phyloP scores from a whole-genome alignment of 306 rosid genomes.

The Psophocarpus tetragonolobus region DNA sequence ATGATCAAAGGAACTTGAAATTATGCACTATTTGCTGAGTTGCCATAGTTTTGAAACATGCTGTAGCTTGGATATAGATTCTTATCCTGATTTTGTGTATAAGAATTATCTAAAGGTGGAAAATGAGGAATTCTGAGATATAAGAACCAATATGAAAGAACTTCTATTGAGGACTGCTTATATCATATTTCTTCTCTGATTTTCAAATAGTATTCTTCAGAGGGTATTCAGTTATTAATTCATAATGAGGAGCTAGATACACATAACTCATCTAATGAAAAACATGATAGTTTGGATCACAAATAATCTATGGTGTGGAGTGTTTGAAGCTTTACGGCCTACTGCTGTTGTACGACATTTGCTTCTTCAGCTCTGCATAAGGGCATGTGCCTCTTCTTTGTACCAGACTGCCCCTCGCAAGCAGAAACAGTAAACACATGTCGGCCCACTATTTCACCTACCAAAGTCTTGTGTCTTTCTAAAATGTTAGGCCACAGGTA shows the following conservation, averaged over 20 bases:
- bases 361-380: slow-evolving; percentile 40
- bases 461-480: slow-evolving; percentile 36
- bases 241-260: background rate
- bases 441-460: slow-evolving; percentile 43
- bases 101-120: background rate
- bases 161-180: background rate
- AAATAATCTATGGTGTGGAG: slow-evolving; percentile 32
- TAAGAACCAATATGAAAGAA: background rate
- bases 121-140: background rate
- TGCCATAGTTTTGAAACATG: background rate
- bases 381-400: slow-evolving; percentile 43
- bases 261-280: background rate
- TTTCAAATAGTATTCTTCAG: background rate
- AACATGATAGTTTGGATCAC: slow-evolving; percentile 23
- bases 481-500: slow-evolving; percentile 6
- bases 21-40: background rate
- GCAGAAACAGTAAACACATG: slow-evolving; percentile 10
- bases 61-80: background rate
- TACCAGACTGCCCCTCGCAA: slow-evolving; percentile 39
- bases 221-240: background rate
- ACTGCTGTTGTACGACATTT: slow-evolving; percentile 35
- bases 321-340: slow-evolving; percentile 44
- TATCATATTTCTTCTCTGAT: background rate
- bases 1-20: background rate
- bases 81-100: background rate